Evolutionary conservation across 2,329 filamentous ascomycete species (phyloP), one percentile per base, ranked within the genome.

Genomic region (Apiospora hydei): DNA sequence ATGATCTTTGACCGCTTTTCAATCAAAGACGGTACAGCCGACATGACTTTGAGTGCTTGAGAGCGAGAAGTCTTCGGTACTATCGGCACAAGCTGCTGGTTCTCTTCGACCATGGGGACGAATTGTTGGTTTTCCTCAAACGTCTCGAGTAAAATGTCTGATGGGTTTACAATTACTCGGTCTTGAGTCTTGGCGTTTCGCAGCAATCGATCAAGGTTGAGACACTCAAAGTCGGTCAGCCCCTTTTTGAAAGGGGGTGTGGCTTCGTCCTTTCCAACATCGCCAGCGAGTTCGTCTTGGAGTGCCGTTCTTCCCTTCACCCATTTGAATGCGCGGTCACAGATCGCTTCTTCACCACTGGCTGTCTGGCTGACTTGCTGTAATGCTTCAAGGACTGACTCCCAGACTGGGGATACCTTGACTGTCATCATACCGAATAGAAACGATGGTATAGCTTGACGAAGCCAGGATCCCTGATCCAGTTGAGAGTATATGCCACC

Each of bases 371-470:
- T 89, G 70, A 99, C 91, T 69, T 92, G 87, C 77, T 94, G 93
- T 78, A 99, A 83, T 0, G 93, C 91, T 71, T 91, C 88, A 69
- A 92, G 90, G 0, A 94, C 89, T 77, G 97, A 94, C 73, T 97
- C 94, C 94, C 96, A 98, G 7, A 97, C 86, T 47, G 94, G 94
- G 0, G 95, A 89, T 75, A 98, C 87, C 76, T 93, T 94, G 68
- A 97, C 91, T 0, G 95, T 96, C 73, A 98, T 87, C 82, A 98
- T 88, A 68, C 96, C 96, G 77, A 98, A 98, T 77, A 94, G 91
- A 78, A 95, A 98, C 0, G 90, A 88, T 0, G 95, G 93, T 43
- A 98, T 88, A 8, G 94, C 90, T 77, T 89, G 87, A 72, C 89
- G 86, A 75, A 97, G 83, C 89, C 92, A 93, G 1, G 88, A 88